These are phyloP conservation scores for Eruca vesicaria DNA, from an alignment of 441 rosid genomes.

Conservation along the genomic window DNA sequence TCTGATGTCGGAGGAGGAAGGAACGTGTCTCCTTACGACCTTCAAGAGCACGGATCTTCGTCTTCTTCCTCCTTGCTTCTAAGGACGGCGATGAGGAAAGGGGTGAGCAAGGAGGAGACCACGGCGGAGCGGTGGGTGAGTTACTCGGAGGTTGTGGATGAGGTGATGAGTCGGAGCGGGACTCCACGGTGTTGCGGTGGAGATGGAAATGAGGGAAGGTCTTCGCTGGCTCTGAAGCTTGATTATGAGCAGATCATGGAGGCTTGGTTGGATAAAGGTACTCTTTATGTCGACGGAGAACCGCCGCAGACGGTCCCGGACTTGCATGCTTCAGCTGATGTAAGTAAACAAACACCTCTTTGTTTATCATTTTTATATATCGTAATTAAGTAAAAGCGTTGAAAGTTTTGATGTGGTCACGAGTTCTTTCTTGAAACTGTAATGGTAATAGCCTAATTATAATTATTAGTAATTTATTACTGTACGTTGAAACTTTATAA, in stretches of 20 bases:
- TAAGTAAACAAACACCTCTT: conserved; percentile 20
- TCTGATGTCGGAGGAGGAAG: conserved; percentile 25
- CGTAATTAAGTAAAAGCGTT: not conserved
- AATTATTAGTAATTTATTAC: too few relatives aligned
- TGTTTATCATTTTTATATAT: not conserved
- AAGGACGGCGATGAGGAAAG: conserved; percentile 70
- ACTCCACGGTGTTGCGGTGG: conserved; percentile 32
- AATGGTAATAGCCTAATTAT: not conserved
- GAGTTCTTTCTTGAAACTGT: not conserved
- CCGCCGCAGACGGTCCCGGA: conserved; percentile 80
- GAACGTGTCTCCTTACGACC: conserved; percentile 32
- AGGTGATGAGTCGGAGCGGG: conserved; percentile 67
- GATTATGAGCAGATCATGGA: conserved; percentile 78
- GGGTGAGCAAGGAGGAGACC: conserved; percentile 44
- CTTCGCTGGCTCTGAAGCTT: conserved; percentile 63
- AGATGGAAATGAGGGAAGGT: conserved; percentile 25
- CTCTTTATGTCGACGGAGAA: conserved; percentile 59
- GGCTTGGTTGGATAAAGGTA: conserved; percentile 81
- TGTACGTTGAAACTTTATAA: not conserved
- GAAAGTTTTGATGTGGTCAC: not conserved
- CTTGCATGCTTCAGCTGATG: conserved; percentile 39
- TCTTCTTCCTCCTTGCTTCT: conserved; percentile 38
- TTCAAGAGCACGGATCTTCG: conserved; percentile 13
- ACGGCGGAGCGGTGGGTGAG: conserved; percentile 82
- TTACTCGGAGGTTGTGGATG: conserved; percentile 78